phyloP scores from a whole-genome alignment of 2,329 filamentous ascomycete genomes.

The Epichloe gansuensis region DNA sequence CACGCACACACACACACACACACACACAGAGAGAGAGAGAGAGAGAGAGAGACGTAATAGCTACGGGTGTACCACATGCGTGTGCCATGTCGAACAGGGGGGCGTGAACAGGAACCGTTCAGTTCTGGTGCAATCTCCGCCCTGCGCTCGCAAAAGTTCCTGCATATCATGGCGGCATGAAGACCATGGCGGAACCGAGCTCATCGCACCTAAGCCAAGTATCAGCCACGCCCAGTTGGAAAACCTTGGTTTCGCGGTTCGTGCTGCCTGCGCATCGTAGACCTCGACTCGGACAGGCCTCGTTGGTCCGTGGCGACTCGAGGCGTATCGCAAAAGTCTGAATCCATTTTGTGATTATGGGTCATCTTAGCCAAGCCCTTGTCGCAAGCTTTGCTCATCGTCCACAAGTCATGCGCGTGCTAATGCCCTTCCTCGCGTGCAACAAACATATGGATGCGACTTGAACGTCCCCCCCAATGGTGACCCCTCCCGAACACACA shows the following conservation, averaged over 20 bases:
- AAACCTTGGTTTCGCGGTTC: background rate
- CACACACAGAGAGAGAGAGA: too few species aligned
- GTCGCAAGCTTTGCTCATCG: background rate
- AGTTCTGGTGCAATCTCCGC: constrained; percentile 9
- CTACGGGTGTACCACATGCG: too few species aligned
- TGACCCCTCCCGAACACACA: background rate
- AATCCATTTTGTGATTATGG: background rate
- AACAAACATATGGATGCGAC: background rate
- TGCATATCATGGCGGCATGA: background rate
- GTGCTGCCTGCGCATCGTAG: background rate
- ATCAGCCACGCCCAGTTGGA: background rate
- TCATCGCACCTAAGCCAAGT: background rate
- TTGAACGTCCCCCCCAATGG: background rate
- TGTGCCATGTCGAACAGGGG: constrained; percentile 1
- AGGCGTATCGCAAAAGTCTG: background rate
- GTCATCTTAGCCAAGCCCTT: background rate
- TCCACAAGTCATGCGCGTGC: background rate
- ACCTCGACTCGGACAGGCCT: background rate
- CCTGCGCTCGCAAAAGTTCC: constrained; percentile 13
- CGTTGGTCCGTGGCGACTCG: background rate
- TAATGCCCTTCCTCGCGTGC: background rate
- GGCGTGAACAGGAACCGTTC: constrained; percentile 3
- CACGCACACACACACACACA: too few species aligned
- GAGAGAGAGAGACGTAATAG: too few species aligned
- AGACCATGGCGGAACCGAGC: background rate